Evolutionary conservation across 1,284 basidiomycete species (phyloP), one percentile per base, ranked within the genome.

Genomic region (Trichosporon sp.): DNA sequence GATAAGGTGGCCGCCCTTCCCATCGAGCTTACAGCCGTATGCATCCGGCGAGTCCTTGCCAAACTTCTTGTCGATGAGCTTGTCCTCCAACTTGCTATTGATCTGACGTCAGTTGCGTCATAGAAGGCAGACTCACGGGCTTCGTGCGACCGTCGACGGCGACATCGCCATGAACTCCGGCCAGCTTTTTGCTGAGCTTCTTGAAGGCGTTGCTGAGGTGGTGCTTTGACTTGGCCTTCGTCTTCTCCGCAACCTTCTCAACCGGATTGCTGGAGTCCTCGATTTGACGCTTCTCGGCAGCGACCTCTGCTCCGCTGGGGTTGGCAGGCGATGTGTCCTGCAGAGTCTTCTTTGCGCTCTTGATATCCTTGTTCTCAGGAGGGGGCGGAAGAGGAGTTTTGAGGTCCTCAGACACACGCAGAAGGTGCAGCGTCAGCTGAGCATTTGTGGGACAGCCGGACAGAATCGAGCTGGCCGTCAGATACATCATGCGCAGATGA

Each of bases 401-500:
- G 36, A 75, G 65, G 0, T 77, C 77, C 68, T 86, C 84, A 7
- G 80, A 82, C 32, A 85, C 81, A 14, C 85, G 81, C 3, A 86
- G 73, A 21, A 86, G 71, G 34, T 85, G 84, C 4, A 86, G 74
- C 0, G 84, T 83, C 36, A 86, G 79, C 67, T 86, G 85, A 4
- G 84, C 84, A 66, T 86, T 83, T 46, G 85, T 86, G 2, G 85
- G 85, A 0, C 85, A 84, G 9, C 83, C 81, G n/a, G 78, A 81
- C 14, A 85, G 73, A 40, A 86, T 69, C 3, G 83, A 83, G 74
- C 83, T 69, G 16, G 2, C 1, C 13, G 49, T 54, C 21, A 54
- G 49, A 8, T 29, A 4, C 6, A 6, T 4, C 27, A n/a, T 7
- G 4, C 3, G 10, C 8, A 13, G 49, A 27, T 3, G 29, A 31